Conservation (phyloP, 768 basidiomycete genomes). For the Mycena vitilis region DNA sequence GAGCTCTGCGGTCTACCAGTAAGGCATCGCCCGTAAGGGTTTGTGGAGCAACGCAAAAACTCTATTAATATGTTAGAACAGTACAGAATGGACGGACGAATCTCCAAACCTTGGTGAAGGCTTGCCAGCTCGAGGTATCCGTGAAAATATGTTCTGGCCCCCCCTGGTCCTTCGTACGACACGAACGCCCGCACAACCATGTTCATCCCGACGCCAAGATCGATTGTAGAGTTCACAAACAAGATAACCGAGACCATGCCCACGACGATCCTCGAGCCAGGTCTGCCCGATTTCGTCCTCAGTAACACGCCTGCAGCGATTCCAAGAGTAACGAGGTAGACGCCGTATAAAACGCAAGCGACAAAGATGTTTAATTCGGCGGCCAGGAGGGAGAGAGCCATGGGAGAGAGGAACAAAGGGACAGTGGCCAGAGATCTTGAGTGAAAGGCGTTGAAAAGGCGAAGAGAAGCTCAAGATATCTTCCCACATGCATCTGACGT, state of each 20-base stretch:
- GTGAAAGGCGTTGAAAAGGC: too few species aligned
- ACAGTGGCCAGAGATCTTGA: too few species aligned
- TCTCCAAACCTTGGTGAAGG: neutral
- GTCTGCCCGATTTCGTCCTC: neutral
- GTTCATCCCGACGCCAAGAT: neutral
- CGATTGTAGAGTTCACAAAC: slow-evolving; percentile 5
- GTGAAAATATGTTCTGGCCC: slow-evolving; percentile 3
- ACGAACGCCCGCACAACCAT: slow-evolving; percentile 3
- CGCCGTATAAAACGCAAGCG: neutral
- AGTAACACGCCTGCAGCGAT: neutral
- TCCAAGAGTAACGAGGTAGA: slow-evolving; percentile 16
- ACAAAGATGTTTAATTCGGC: slow-evolving; percentile 2
- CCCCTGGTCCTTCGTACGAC: neutral
- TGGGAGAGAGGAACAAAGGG: neutral
- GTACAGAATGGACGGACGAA: neutral
- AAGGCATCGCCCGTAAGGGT: slow-evolving; percentile 18
- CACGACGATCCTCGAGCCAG: slow-evolving; percentile 41
- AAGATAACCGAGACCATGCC: slow-evolving; percentile 7
- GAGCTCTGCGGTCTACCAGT: neutral
- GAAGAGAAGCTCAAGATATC: too few species aligned
- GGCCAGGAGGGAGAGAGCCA: slow-evolving; percentile 9
- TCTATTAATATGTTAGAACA: neutral
- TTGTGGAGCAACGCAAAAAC: slow-evolving; percentile 5
- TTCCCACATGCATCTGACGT: too few species aligned
- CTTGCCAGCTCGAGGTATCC: neutral